Evolutionary conservation across 768 basidiomycete genomes (phyloP), one percentile per base, ranked within the genome.

Genomic region (Suillus brevipes): DNA sequence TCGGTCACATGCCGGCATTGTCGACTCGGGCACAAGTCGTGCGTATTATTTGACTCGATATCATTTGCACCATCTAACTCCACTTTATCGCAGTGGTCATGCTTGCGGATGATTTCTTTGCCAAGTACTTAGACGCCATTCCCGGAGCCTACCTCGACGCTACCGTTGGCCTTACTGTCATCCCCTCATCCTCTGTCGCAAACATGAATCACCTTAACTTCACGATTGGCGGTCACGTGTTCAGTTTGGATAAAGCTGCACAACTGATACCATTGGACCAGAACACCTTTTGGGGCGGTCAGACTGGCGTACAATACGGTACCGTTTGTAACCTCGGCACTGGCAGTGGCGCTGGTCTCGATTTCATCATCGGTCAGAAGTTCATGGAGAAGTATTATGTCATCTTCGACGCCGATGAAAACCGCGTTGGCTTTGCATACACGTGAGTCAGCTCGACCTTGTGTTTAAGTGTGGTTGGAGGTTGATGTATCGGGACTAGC

Each of bases 1-100:
- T 6, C 34, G 38, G 6, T 71, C 72, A n/a, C 67, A 61, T 16
- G 72, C 76, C 31, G 75, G 74, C 14, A 71, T 76, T 12, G 74
- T 74, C 37, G 73, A 75, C 60, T 69, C 69, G 7, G 75, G 74
- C n/a, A 73, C 73, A 23, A 69, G 71, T 18, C 66, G 69, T 72
- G 61, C 3, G 70, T 60, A 36, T 40, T 16, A 28, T 18, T 42
- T 50, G 23, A 20, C n/a, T 47, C 31, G 2, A 1, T 7, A 9
- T 40, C 25, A 49, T 40, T 49, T n/a, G 18, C 23, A 14, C 28
- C 38, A n/a, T 23, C 13, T 45, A 23, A 20, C 38, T 38, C 20
- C 23, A 20, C 18, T 12, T 34, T 9, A n/a, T 31, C 34, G 40
- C 55, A 73, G 71, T 53, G 61, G 60, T 77, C 13, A 59, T 73